phyloP scores from a whole-genome alignment of 768 basidiomycete genomes.

The Suillus sp. region DNA sequence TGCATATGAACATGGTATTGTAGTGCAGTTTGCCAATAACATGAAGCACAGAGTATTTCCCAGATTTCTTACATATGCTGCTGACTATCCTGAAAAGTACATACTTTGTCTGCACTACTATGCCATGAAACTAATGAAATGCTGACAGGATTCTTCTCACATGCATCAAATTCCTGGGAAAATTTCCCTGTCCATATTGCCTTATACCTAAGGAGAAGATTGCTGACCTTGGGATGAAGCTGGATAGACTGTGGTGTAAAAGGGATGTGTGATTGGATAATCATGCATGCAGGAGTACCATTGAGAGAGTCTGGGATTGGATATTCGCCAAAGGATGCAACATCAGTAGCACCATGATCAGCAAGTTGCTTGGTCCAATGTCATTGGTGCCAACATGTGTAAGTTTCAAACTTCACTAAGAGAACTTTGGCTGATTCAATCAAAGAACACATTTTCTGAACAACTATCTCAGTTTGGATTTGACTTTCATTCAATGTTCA shows the following conservation, averaged over 20 bases:
- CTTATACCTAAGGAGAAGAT: constrained; percentile 17
- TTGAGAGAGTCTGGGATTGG: constrained; percentile 11
- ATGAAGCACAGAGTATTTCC: constrained; percentile 20
- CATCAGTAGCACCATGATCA: constrained; percentile 1
- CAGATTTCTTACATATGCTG: constrained; percentile 29
- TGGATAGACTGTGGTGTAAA: constrained; percentile 8
- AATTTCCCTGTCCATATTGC: constrained; percentile 28
- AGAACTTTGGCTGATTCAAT: constrained; percentile 15
- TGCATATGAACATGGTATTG: constrained; percentile 27
- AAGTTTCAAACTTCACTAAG: not conserved
- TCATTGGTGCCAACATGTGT: constrained; percentile 3
- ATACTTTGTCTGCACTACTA: constrained; percentile 13
- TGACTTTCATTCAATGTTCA: constrained; percentile 30
- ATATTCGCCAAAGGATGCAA: constrained; percentile 13
- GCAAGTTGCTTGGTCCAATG: not conserved
- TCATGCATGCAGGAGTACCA: not conserved
- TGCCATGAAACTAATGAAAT: constrained; percentile 12
- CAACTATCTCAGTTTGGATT: constrained; percentile 20
- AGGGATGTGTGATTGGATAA: constrained; percentile 12
- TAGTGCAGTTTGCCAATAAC: constrained; percentile 24
- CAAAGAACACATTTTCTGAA: constrained; percentile 27
- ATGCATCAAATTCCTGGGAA: constrained; percentile 22
- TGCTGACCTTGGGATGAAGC: constrained; percentile 15
- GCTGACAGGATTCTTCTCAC: constrained; percentile 22
- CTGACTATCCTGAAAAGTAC: constrained; percentile 38